Conservation (phyloP, 2,329 filamentous ascomycete genomes). For the Aureobasidium sp. region DNA sequence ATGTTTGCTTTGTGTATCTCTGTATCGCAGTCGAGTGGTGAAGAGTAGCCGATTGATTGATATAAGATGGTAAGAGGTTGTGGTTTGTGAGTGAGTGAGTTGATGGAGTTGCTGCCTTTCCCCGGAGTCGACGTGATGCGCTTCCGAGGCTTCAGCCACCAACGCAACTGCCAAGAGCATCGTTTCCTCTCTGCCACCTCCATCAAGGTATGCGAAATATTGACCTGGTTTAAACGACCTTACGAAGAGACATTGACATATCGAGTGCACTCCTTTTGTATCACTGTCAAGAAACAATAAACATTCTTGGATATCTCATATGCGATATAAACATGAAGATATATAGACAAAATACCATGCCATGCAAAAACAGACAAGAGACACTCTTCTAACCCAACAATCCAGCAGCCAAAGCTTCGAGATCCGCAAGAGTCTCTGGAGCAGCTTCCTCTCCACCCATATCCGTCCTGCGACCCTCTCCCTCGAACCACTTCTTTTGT, state of each 20-base stretch:
- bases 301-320: too few species aligned
- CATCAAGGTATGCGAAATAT: not conserved
- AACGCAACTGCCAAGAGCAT: not conserved
- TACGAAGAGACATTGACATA: too few species aligned
- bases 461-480: conserved; percentile 41
- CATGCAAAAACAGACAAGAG: too few species aligned
- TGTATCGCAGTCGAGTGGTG: not conserved
- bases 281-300: too few species aligned
- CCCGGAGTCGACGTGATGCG: not conserved
- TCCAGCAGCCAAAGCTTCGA: conserved; percentile 67
- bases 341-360: too few species aligned
- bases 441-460: conserved; percentile 50
- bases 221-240: too few species aligned
- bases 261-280: too few species aligned
- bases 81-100: too few species aligned
- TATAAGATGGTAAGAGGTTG: too few species aligned
- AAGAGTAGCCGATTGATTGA: not conserved
- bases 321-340: too few species aligned
- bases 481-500: conserved; percentile 71
- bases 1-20: not conserved
- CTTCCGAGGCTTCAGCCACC: not conserved
- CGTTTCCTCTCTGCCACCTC: not conserved
- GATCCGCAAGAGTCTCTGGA: conserved; percentile 70
- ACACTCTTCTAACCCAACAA: conserved; percentile 38
- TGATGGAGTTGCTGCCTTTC: not conserved